These are phyloP conservation scores for Corynespora cassiicola DNA, from an alignment of 2,329 filamentous ascomycete species.

Conservation along the genomic window DNA sequence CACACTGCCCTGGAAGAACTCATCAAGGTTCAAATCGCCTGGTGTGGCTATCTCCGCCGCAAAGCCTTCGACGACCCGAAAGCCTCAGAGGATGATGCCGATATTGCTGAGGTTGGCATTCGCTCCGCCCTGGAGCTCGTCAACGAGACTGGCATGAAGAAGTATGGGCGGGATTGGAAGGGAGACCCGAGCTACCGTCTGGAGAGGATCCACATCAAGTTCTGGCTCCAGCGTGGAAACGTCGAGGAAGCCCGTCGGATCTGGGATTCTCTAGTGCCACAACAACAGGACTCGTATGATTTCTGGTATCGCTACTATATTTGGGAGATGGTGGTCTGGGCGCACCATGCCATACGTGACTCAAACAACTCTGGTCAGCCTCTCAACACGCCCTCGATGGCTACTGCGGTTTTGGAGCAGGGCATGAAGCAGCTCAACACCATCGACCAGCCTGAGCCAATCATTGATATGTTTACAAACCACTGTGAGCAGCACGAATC, in stretches of 20 bases:
- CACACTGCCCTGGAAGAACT: slow-evolving; percentile 86
- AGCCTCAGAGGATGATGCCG: slow-evolving; percentile 76
- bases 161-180: slow-evolving; percentile 76
- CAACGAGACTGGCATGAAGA: slow-evolving; percentile 75
- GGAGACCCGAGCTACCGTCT: slow-evolving; percentile 90
- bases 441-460: slow-evolving; percentile 78
- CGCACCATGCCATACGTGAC: slow-evolving; percentile 61
- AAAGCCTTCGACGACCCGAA: slow-evolving; percentile 76
- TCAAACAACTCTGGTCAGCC: slow-evolving; percentile 55
- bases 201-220: slow-evolving; percentile 91
- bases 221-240: slow-evolving; percentile 82
- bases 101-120: slow-evolving; percentile 90
- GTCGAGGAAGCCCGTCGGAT: slow-evolving; percentile 77
- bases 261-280: slow-evolving; percentile 75
- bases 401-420: slow-evolving; percentile 77
- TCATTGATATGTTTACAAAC: slow-evolving; percentile 75
- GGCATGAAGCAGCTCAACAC: slow-evolving; percentile 67
- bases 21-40: slow-evolving; percentile 88
- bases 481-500: slow-evolving; percentile 92
- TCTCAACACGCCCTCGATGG: slow-evolving; percentile 68
- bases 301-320: slow-evolving; percentile 94
- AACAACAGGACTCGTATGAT: slow-evolving; percentile 79
- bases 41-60: slow-evolving; percentile 92
- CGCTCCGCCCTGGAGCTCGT: slow-evolving; percentile 86
- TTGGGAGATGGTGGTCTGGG: slow-evolving; percentile 84